These are phyloP conservation scores for Cytospora mali DNA, from an alignment of 2,329 filamentous ascomycete genomes.

Conservation along the genomic window DNA sequence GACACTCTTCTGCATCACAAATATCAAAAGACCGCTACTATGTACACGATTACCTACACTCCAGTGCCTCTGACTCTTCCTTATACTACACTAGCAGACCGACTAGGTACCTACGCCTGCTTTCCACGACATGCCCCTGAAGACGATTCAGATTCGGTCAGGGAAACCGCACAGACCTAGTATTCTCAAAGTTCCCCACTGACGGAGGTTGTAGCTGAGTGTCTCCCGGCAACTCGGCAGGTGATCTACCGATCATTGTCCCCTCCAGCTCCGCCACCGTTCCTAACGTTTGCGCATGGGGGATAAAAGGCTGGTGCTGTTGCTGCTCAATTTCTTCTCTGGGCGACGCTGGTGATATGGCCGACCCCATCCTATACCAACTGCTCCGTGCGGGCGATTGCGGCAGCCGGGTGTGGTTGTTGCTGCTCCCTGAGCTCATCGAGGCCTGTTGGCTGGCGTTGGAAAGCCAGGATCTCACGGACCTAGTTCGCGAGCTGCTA, in stretches of 20 bases:
- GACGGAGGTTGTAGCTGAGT: constrained; percentile 3
- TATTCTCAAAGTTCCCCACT: not conserved
- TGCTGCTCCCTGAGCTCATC: constrained; percentile 10
- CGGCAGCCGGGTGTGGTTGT: not conserved
- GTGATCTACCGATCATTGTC: not conserved
- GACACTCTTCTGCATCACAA: not conserved
- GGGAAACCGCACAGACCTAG: not conserved
- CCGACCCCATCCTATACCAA: not conserved
- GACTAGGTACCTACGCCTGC: too few relatives aligned
- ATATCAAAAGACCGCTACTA: too few relatives aligned
- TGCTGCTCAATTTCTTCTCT: not conserved
- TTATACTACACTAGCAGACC: too few relatives aligned
- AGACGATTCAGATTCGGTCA: not conserved
- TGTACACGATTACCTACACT: too few relatives aligned
- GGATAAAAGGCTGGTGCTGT: not conserved
- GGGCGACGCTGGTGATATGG: not conserved
- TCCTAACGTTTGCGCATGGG: not conserved
- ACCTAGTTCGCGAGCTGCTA: not conserved
- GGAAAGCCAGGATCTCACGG: not conserved
- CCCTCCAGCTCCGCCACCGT: constrained; percentile 23
- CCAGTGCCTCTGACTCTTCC: not conserved
- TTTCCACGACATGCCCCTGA: too few relatives aligned
- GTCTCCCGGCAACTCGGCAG: constrained; percentile 9
- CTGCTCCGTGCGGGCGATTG: not conserved
- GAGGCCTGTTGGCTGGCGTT: constrained; percentile 11